phyloP scores from a whole-genome alignment of 106 monocot genomes.

The Ottelia alismoides region DNA sequence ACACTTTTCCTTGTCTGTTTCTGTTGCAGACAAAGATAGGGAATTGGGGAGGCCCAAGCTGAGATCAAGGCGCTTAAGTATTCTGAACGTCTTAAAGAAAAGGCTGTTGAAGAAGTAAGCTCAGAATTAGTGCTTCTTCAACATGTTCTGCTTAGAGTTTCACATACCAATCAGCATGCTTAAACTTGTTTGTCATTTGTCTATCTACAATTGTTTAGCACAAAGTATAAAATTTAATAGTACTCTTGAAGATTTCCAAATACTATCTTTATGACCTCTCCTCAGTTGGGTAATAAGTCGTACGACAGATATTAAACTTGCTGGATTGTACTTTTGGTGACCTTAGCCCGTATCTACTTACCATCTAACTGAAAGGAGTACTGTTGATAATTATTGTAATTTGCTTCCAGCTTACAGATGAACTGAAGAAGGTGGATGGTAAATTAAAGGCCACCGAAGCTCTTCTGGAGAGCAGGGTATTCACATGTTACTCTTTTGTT shows the following conservation, averaged over 20 bases:
- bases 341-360: neutral
- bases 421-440: conserved; percentile 46
- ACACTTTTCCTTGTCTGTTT: too few species aligned
- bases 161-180: neutral
- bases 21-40: too few species aligned
- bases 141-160: neutral
- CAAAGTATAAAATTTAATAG: neutral
- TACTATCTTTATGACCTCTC: neutral
- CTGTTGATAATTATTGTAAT: too few species aligned
- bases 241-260: too few species aligned
- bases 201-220: neutral
- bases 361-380: neutral
- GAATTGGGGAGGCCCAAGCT: conserved; percentile 75
- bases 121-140: neutral
- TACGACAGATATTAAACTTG: neutral
- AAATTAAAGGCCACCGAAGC: conserved; percentile 74
- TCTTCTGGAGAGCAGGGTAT: conserved; percentile 59
- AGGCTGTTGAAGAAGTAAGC: conserved; percentile 65
- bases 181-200: neutral
- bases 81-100: conserved; percentile 73
- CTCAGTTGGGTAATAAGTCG: neutral
- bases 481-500: neutral
- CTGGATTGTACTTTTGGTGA: neutral
- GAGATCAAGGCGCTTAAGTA: conserved; percentile 67
- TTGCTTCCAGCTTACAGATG: conserved; percentile 54